These are phyloP conservation scores for Spergularia marina DNA, from an alignment of 148 eudicot genomes.

Conservation along the genomic window DNA sequence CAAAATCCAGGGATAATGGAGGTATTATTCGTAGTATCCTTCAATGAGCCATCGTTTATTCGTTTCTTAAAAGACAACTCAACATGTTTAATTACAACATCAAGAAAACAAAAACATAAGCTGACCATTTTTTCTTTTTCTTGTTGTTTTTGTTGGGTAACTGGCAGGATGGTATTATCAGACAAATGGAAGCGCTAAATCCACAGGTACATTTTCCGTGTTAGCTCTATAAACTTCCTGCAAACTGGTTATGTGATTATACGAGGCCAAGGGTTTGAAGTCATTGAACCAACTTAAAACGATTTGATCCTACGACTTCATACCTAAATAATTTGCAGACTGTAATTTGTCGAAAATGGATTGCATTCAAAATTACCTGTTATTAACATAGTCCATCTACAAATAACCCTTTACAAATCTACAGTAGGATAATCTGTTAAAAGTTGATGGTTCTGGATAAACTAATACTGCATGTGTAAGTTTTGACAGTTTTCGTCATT, in stretches of 20 bases:
- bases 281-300: background rate
- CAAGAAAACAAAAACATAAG: no score
- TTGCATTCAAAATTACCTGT: no score
- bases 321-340: no score
- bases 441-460: no score
- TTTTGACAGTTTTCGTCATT: constrained; percentile 6
- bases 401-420: no score
- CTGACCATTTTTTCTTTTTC: background rate
- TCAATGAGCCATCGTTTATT: background rate
- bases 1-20: constrained; percentile 88
- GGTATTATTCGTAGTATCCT: constrained; percentile 34
- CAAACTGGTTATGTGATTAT: background rate
- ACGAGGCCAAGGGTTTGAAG: background rate
- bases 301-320: no score
- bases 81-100: background rate
- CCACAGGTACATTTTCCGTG: constrained; percentile 66
- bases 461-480: background rate
- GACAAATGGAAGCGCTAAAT: constrained; percentile 64
- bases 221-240: constrained; percentile 6
- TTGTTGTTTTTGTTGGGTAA: constrained; percentile 16
- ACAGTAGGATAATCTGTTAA: no score
- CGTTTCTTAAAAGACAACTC: background rate
- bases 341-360: no score
- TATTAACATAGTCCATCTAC: no score
- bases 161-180: constrained; percentile 60